Evolutionary conservation across 208 protist genomes (phyloP), one percentile per base, ranked within the genome.

Genomic region (Acanthamoeba culbertsoni): DNA sequence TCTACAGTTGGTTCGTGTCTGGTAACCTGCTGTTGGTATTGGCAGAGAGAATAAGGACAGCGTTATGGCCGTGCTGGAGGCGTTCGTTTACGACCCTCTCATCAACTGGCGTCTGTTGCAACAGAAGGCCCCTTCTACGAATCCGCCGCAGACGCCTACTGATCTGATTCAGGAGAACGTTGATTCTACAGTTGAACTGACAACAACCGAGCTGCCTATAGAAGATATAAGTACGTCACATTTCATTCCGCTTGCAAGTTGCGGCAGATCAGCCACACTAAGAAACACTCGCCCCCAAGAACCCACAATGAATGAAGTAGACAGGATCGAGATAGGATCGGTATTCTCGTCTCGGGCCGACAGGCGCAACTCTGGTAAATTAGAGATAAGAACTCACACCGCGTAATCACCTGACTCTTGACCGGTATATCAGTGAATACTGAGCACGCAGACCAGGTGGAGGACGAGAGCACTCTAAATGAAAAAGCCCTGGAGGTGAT

Each of bases 61-160:
- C 73, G 95, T 99, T 2, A 99, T 99, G 92, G 99, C 99, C 12
- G 98, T 99, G 77, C 98, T 99, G 10, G 99, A 99, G 96, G 99
- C 99, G 0, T 99, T 99, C 96, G 99, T 99, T 65, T 99, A 99
- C 97, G 99, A 99, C 96, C 99, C 99, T 12, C 97, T 99, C 10
- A 99, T 99, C 95, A 99, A 99, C 95, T 99, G 99, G 99, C 96
- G 99, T 26, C 97, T 99, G 18, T 86, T 98, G 12, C 97, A 97
- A 97, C 96, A 96, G 77, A 59, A 96, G 73, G 48, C 26, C 20
- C 91, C 48, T 18, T 53, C 93, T 14, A 68, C 12, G 12, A 26
- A 89, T 53, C 20, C 42, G 37, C 14, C 71, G 1, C 10, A 79
- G 57, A 71, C 75, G 1, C 33, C 7, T 26, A n/a, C 84, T 20